Percentiles rank a stretch among this genome's conserved stretches.
Evolutionary conservation across 257 asterid genomes (phyloP).

Genomic region (Jasminum sambac): DNA sequence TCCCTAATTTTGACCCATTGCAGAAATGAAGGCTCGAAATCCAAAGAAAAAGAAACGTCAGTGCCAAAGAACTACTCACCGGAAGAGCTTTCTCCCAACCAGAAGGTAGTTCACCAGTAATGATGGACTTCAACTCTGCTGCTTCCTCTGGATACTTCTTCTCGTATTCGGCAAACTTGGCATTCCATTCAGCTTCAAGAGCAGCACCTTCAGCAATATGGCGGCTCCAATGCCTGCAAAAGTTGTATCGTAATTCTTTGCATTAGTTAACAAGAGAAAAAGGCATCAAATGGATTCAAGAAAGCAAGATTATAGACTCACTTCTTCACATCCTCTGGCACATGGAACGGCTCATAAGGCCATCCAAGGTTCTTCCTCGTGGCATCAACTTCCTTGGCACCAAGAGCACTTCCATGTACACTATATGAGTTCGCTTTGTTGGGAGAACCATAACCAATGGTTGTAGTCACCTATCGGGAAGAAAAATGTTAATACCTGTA

Average conservation of each 20-base stretch:
- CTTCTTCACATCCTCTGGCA: constrained; percentile 90
- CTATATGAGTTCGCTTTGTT: constrained; percentile 74
- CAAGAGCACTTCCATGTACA: constrained; percentile 77
- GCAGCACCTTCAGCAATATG: constrained; percentile 68
- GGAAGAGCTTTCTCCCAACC: constrained; percentile 89
- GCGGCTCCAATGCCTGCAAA: constrained; percentile 70
- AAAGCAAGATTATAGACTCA: constrained; percentile 27
- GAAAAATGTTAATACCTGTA: background rate
- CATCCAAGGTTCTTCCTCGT: constrained; percentile 82
- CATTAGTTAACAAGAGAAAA: constrained; percentile 8
- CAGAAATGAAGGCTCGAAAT: background rate
- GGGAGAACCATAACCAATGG: constrained; percentile 75
- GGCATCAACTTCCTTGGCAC: constrained; percentile 86
- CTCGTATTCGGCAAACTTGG: constrained; percentile 68
- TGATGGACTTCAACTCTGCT: constrained; percentile 57
- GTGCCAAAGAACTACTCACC: constrained; percentile 36
- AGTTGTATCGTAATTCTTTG: constrained; percentile 20
- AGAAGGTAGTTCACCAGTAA: constrained; percentile 55
- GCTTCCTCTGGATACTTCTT: constrained; percentile 73
- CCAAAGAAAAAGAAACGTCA: constrained; percentile 7
- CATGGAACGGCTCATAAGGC: constrained; percentile 67
- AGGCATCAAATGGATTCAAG: background rate
- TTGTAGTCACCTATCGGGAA: constrained; percentile 57
- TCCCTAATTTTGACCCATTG: background rate
- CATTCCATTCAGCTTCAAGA: constrained; percentile 75